Conservation (phyloP, 176 grass and related monocot species). For the Stipa capillata region DNA sequence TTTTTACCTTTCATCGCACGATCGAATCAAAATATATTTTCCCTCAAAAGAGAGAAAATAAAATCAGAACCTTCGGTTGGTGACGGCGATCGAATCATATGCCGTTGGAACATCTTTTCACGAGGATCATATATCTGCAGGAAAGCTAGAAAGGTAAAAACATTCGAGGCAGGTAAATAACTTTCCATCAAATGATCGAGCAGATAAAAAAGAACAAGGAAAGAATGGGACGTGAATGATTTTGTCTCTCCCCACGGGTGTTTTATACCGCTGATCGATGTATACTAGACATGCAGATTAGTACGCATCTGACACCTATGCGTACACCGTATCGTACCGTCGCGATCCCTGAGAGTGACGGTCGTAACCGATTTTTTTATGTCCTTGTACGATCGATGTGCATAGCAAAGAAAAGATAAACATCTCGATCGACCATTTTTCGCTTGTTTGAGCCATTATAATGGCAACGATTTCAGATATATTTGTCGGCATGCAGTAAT, state of each 20-base stretch:
- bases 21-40: too few relatives aligned
- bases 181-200: background rate
- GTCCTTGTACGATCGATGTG: background rate
- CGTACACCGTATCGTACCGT: background rate
- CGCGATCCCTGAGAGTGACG: background rate
- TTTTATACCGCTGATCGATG: background rate
- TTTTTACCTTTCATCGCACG: background rate
- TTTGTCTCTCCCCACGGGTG: too few relatives aligned
- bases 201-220: background rate
- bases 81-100: background rate
- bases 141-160: background rate
- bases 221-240: background rate
- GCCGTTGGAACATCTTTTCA: conserved; percentile 24
- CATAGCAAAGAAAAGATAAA: background rate
- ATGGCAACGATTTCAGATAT: too few relatives aligned
- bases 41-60: too few relatives aligned
- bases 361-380: background rate
- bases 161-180: background rate
- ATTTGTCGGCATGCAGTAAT: too few relatives aligned
- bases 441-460: too few relatives aligned
- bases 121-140: background rate
- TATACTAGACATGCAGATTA: background rate
- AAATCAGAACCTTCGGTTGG: background rate
- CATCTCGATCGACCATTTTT: too few relatives aligned
- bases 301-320: background rate